These are phyloP conservation scores for Boletus sp. DNA, from an alignment of 768 basidiomycete genomes.

Conservation along the genomic window DNA sequence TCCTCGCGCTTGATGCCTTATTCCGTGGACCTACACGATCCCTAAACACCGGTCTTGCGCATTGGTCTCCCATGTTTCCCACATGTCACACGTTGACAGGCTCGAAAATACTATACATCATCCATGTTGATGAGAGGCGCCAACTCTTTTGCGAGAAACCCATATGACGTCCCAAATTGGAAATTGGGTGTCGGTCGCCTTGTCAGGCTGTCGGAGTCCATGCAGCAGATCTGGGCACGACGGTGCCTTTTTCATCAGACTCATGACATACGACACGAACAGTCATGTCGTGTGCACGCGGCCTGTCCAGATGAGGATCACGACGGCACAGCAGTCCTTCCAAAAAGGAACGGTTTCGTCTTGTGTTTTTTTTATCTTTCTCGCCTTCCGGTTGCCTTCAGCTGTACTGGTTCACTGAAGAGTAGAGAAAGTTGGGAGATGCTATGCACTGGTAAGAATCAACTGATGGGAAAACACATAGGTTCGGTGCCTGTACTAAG, in stretches of 20 bases:
- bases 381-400: neutral
- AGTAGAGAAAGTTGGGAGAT: neutral
- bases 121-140: neutral
- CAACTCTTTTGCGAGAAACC: neutral
- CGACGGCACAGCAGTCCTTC: too few relatives aligned
- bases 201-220: too few relatives aligned
- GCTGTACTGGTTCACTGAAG: neutral
- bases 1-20: neutral
- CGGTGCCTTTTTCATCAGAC: too few relatives aligned
- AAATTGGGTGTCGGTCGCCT: neutral
- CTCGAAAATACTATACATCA: constrained; percentile 9
- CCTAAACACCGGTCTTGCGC: neutral
- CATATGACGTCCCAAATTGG: neutral
- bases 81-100: neutral
- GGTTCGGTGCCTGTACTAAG: neutral
- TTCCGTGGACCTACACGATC: neutral
- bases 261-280: too few relatives aligned
- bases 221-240: too few relatives aligned
- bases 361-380: too few relatives aligned
- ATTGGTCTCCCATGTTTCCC: neutral
- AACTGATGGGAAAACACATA: neutral
- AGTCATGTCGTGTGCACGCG: too few relatives aligned
- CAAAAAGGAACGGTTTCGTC: too few relatives aligned
- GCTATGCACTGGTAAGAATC: neutral
- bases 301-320: too few relatives aligned